Evolutionary conservation across 176 grass and related monocot species (phyloP).

Genomic region (Puya raimondii): DNA sequence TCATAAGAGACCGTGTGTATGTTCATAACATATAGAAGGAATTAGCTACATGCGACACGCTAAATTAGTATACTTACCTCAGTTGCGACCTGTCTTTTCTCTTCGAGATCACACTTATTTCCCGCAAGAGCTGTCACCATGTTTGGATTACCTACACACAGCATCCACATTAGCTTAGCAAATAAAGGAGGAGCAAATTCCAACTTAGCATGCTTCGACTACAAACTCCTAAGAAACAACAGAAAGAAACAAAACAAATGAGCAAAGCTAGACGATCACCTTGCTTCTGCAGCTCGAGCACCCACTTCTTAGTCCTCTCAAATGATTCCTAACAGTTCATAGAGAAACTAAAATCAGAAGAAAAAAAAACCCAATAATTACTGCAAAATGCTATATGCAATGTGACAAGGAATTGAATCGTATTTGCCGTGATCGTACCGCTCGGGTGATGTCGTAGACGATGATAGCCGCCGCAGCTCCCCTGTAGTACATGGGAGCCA

Average conservation of each 20-base stretch:
- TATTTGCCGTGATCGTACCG: background rate
- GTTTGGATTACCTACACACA: slow-evolving; percentile 62
- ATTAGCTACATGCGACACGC: background rate
- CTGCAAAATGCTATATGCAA: background rate
- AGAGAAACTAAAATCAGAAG: background rate
- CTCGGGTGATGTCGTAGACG: background rate
- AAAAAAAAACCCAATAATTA: background rate
- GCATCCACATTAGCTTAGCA: slow-evolving; percentile 11
- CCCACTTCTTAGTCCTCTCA: slow-evolving; percentile 87
- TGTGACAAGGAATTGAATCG: background rate
- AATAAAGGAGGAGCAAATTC: background rate
- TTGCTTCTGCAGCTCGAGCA: slow-evolving; percentile 90
- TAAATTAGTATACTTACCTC: slow-evolving; percentile 32
- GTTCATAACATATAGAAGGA: background rate
- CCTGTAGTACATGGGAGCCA: slow-evolving; percentile 3
- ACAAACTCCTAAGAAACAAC: slow-evolving; percentile 8
- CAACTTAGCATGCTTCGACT: background rate
- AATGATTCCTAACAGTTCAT: slow-evolving; percentile 53
- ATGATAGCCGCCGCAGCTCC: slow-evolving; percentile 2
- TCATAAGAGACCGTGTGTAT: too few species aligned
- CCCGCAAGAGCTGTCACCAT: slow-evolving; percentile 85
- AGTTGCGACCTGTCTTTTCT: slow-evolving; percentile 60
- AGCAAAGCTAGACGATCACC: slow-evolving; percentile 34
- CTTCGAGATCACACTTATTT: slow-evolving; percentile 85
- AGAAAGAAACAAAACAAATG: background rate